Base-by-base conservation (phyloP, 768 basidiomycete genomes). In the Lactarius deliciosus region DNA sequence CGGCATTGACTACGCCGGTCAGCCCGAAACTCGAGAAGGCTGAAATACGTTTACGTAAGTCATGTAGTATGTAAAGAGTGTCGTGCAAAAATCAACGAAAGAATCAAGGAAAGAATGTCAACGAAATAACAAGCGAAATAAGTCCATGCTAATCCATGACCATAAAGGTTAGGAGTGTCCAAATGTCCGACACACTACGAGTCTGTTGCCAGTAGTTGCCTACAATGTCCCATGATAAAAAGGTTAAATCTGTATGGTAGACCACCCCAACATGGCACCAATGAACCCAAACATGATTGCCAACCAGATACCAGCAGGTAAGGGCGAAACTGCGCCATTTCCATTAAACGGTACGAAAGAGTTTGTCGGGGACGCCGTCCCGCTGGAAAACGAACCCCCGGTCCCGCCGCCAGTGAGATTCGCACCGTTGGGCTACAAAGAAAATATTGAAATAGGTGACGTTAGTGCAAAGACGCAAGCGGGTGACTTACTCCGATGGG, bases 361-460 rank as follows among this genome's bases (percentile, higher is more conserved):
- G 18, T 60, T 34, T 40, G 68, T 58, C n/a, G 70, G 50, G 8
- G 62, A 28, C 32, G 60, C 25, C 16, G 50, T 22, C 18, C 25
- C 40, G 55, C 18, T 63, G 15, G 22, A 50, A 45, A 61, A 88
- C 70, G 88, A 87, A 3, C 90, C 90, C 16, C 89, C 91, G 2
- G 72, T 70, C 56, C 73, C 76, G 22, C 87, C 87, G 6, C 86
- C 86, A 11, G 88, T 90, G 59, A 90, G 73, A 70, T 89, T 89
- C 41, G 83, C 85, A 56, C 87, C 87, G 69, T 90, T 89, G 1
- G 88, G 83, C 83, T 89, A 64, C 32, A 47, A 22, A 16, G 34
- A 65, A 50, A 10, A 70, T 13, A 28, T 36, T 64, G 45, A 30
- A 41, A 68, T 56, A 45, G 55, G 22, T 54, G 57, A 43, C 57